Base-by-base conservation (phyloP, 306 rosid species). In the Glycine tomentella region DNA sequence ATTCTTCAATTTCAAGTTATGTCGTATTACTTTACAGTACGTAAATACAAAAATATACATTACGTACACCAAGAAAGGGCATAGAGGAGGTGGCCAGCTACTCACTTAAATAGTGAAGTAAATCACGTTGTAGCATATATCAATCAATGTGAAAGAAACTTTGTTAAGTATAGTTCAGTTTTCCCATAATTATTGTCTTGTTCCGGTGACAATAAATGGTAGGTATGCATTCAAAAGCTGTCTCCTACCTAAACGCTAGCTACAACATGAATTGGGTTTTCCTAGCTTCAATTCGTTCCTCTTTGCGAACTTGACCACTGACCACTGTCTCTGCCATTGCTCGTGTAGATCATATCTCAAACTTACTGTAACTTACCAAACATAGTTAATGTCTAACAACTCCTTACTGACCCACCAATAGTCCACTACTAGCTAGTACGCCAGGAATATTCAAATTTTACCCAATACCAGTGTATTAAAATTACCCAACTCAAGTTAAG, bases 211-310 rank as follows among this genome's bases (percentile, higher is more conserved):
- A 84, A 69, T 65, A 80, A 46, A 45, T 17, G 80, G 82, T 70
- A 53, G 82, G 85, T 80, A 25, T 75, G 80, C 58, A 76, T 84
- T 84, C 75, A 84, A 80, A 80, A 48, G 76, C 67, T 76, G 78
- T 48, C 81, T 82, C 80, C 80, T 81, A 81, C 76, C 80, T 45
- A 66, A 75, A 52, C 57, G 49, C 38, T 42, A 38, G 62, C 50
- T 70, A 45, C 12, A 49, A 50, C 16, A 62, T 72, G 40, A 57
- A 31, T 9, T 25, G n/a, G 42, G 44, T 10, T 58, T 4, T 36
- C 2, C 40, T 16, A 16, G 31, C 62, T 3, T 56, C 33, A 0
- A 17, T 38, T 5, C 2, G 40, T 57, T 44, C 38, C 9, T 68
- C 16, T 25, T 25, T 25, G 67, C 76, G 17, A 17, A 58, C 14